Percentiles rank a stretch among this genome's conserved stretches.
phyloP scores from a whole-genome alignment of 805 yeast genomes.

The Metschnikowia sp. region DNA sequence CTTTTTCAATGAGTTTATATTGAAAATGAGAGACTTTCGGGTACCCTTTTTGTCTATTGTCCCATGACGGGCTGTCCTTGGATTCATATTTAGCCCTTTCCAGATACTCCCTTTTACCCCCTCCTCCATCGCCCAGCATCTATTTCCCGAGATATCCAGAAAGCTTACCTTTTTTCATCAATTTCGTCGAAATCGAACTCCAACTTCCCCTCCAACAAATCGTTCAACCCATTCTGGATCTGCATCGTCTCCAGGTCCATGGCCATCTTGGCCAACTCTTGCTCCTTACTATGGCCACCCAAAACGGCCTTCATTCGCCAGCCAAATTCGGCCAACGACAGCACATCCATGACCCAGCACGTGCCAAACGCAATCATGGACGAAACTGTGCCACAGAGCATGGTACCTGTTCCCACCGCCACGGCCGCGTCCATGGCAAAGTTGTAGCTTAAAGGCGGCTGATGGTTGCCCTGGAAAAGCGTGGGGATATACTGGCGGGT shows the following conservation, averaged over 20 bases:
- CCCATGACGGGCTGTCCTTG: too few species aligned
- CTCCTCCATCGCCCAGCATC: background rate
- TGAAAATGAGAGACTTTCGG: too few species aligned
- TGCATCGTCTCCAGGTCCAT: conserved; percentile 58
- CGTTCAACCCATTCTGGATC: conserved; percentile 54
- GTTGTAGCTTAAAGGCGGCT: conserved; percentile 73
- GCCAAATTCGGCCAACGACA: conserved; percentile 67
- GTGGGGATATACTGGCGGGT: conserved; percentile 72
- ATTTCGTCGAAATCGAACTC: conserved; percentile 8
- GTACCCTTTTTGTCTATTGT: too few species aligned
- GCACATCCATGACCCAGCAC: conserved; percentile 78
- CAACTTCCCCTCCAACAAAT: conserved; percentile 43
- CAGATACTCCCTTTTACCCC: background rate
- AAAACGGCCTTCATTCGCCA: conserved; percentile 56
- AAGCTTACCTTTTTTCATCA: background rate
- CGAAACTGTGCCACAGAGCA: conserved; percentile 67
- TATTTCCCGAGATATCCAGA: too few species aligned
- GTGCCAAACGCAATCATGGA: conserved; percentile 72
- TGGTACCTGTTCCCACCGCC: conserved; percentile 79
- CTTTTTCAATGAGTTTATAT: too few species aligned
- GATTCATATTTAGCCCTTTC: too few species aligned
- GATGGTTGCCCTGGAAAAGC: conserved; percentile 79
- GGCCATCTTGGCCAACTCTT: conserved; percentile 41
- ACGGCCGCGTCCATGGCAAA: conserved; percentile 79
- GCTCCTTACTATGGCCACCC: conserved; percentile 66